Conservation (phyloP, 495 filamentous ascomycete genomes). For the Neurospora sp. region DNA sequence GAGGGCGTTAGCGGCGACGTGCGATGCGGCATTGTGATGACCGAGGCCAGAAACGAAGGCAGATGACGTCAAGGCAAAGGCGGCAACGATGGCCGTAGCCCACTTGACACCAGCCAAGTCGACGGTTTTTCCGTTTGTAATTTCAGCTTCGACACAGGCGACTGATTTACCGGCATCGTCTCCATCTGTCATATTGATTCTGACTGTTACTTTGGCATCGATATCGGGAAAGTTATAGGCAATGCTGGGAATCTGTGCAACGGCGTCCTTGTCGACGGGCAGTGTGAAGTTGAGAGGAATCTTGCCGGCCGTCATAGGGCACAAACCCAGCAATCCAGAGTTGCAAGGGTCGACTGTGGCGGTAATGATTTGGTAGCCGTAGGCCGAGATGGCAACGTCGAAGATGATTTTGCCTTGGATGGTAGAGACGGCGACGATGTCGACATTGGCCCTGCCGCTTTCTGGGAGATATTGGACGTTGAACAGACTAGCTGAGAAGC, state of each 20-base stretch:
- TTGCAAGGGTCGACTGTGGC: constrained; percentile 68
- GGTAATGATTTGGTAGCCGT: constrained; percentile 63
- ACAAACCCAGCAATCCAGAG: constrained; percentile 61
- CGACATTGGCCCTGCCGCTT: constrained; percentile 60
- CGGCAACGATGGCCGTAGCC: constrained; percentile 85
- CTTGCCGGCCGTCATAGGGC: constrained; percentile 84
- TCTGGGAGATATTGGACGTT: constrained; percentile 69
- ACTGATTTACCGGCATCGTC: constrained; percentile 42
- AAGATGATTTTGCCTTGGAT: constrained; percentile 78
- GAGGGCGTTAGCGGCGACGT: constrained; percentile 88
- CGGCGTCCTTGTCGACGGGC: constrained; percentile 44
- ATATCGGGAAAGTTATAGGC: constrained; percentile 88
- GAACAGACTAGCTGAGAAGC: constrained; percentile 75
- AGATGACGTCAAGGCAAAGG: constrained; percentile 71
- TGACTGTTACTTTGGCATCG: constrained; percentile 73
- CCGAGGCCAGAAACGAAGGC: constrained; percentile 76
- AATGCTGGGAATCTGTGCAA: constrained; percentile 65
- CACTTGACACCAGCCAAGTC: constrained; percentile 83
- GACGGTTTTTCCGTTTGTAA: constrained; percentile 92
- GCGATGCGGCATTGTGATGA: constrained; percentile 90
- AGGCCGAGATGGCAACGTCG: constrained; percentile 66
- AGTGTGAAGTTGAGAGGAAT: constrained; percentile 70
- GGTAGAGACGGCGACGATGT: constrained; percentile 73
- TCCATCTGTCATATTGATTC: constrained; percentile 57
- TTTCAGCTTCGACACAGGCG: constrained; percentile 79